phyloP scores from a whole-genome alignment of 345 rosid genomes.

The Arabidopsis arenosa region DNA sequence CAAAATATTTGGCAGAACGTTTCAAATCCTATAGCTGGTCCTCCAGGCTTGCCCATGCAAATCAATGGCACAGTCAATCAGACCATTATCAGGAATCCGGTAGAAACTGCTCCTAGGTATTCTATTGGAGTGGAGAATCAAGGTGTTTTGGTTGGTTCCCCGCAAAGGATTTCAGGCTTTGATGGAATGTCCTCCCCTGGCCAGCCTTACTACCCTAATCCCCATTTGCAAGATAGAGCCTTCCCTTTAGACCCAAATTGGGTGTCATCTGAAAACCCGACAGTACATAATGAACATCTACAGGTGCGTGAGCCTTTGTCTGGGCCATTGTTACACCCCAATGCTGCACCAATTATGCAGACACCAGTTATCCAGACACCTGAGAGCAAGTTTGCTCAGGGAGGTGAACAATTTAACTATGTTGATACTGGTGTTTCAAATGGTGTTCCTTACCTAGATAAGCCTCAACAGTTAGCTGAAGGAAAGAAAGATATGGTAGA shows the following conservation, averaged over 20 bases:
- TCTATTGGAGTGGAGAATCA: constrained; percentile 57
- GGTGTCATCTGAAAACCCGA: constrained; percentile 46
- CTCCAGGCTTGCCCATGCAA: constrained; percentile 54
- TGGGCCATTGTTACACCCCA: constrained; percentile 42
- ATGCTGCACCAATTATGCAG: constrained; percentile 32
- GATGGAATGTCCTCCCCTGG: constrained; percentile 55
- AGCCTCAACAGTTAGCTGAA: constrained; percentile 38
- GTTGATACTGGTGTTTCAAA: constrained; percentile 40
- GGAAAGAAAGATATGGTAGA: constrained; percentile 45
- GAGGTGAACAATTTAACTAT: constrained; percentile 46
- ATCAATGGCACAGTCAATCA: constrained; percentile 62
- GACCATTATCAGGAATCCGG: constrained; percentile 50
- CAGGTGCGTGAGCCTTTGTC: constrained; percentile 45
- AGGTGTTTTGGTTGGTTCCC: constrained; percentile 55
- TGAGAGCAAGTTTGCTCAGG: constrained; percentile 45
- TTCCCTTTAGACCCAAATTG: constrained; percentile 46
- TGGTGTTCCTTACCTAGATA: constrained; percentile 35
- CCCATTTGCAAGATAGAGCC: constrained; percentile 47
- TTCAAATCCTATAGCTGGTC: constrained; percentile 58
- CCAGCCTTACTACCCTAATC: constrained; percentile 50
- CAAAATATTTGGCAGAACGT: constrained; percentile 70
- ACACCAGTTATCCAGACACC: constrained; percentile 35
- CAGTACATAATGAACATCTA: constrained; percentile 42
- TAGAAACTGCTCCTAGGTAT: constrained; percentile 58
- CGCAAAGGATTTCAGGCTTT: constrained; percentile 59